A percentile compares a stretch with the other conserved stretches of the same genome.
Conservation (phyloP, 352 stramenopile genomes). For the Pythium myriotylum region DNA sequence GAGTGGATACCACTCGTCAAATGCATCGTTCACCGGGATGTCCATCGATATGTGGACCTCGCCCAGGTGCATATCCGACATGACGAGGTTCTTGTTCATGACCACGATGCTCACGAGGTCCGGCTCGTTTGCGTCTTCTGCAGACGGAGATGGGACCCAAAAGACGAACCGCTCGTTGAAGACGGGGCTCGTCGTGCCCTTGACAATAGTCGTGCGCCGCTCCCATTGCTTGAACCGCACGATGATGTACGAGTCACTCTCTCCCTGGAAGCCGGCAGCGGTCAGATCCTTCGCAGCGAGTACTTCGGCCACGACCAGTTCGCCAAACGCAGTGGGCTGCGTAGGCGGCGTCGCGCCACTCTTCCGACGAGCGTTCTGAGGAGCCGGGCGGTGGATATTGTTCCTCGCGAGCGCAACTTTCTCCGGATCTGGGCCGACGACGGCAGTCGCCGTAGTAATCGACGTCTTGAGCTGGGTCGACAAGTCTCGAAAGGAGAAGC, state of each 20-base stretch:
- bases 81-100: slow-evolving; percentile 44
- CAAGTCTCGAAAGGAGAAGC: slow-evolving; percentile 43
- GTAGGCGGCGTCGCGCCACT: slow-evolving; percentile 5
- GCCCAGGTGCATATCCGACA: slow-evolving; percentile 54
- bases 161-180: slow-evolving; percentile 81
- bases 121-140: slow-evolving; percentile 34
- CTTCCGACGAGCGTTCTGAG: slow-evolving; percentile 10
- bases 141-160: slow-evolving; percentile 44
- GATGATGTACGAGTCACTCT: slow-evolving; percentile 47
- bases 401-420: slow-evolving; percentile 22
- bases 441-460: slow-evolving; percentile 17
- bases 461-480: slow-evolving; percentile 57
- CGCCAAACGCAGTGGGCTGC: slow-evolving; percentile 38
- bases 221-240: slow-evolving; percentile 41
- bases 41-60: slow-evolving; percentile 71
- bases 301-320: slow-evolving; percentile 69
- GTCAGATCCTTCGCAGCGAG: slow-evolving; percentile 54
- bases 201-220: slow-evolving; percentile 38
- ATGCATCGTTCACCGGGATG: slow-evolving; percentile 67
- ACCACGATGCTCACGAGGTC: slow-evolving; percentile 51
- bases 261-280: slow-evolving; percentile 41
- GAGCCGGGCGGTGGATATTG: slow-evolving; percentile 57
- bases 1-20: slow-evolving; percentile 72
- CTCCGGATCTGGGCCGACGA: slow-evolving; percentile 16
- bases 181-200: slow-evolving; percentile 31